phyloP scores from a whole-genome alignment of 495 filamentous ascomycete genomes.

The Tetracladium marchalianum region DNA sequence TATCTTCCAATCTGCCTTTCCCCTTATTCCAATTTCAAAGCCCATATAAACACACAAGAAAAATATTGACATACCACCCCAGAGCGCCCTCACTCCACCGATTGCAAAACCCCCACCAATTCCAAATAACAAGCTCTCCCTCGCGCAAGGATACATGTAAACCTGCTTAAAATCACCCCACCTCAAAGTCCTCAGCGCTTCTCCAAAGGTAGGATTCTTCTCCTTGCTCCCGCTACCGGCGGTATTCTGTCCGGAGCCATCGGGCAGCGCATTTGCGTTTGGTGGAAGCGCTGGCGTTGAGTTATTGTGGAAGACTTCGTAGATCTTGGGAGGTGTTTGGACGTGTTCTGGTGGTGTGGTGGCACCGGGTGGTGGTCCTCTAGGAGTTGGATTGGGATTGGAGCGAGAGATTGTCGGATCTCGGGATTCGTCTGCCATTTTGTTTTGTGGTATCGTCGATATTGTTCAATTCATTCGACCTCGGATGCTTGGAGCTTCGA shows the following conservation, averaged over 20 bases:
- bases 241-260: slow-evolving; percentile 23
- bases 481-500: not conserved
- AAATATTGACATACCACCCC: slow-evolving; percentile 52
- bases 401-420: slow-evolving; percentile 7
- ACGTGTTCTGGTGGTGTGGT: slow-evolving; percentile 25
- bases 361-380: slow-evolving; percentile 26
- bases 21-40: not conserved
- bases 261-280: slow-evolving; percentile 20
- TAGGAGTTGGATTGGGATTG: slow-evolving; percentile 15
- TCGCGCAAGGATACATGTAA: slow-evolving; percentile 72
- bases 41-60: not conserved
- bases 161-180: slow-evolving; percentile 61
- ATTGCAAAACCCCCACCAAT: slow-evolving; percentile 68
- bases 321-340: slow-evolving; percentile 20
- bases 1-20: not conserved
- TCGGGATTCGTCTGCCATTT: slow-evolving; percentile 23
- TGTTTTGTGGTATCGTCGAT: not conserved
- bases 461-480: not conserved
- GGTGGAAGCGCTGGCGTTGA: slow-evolving; percentile 1
- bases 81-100: slow-evolving; percentile 59
- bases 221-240: slow-evolving; percentile 30
- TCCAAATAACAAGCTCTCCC: slow-evolving; percentile 71
- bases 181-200: slow-evolving; percentile 57
- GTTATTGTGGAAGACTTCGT: slow-evolving; percentile 27
- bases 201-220: slow-evolving; percentile 41